Evolutionary conservation across 2,329 filamentous ascomycete genomes (phyloP), one percentile per base, ranked within the genome.

Genomic region (Sporothrix inflata): DNA sequence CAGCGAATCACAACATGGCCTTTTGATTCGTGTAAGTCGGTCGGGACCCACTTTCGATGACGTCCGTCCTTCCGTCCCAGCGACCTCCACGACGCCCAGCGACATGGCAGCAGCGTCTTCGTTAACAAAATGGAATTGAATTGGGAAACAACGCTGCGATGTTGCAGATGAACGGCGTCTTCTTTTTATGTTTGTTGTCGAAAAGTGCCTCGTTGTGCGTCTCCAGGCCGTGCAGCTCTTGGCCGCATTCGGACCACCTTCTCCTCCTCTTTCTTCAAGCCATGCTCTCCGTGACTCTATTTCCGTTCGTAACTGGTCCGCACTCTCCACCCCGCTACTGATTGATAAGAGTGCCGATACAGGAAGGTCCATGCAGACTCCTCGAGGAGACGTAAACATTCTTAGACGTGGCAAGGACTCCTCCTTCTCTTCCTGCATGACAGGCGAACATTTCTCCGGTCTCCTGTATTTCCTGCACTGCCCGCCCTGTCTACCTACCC

Each of bases 1-100:
- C 53, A 3, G 42, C 53, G 55, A 51, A 70, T 70, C 24, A 61
- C 68, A 70, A 70, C 68, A 63, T 61, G 16, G 12, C 14, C 11
- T 53, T 40, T 53, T 69, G 65, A 27, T 38, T 51, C 45, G 47
- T 69, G 34, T 55, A 45, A 65, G 60, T 65, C 38, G 34, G 14
- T 12, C 4, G 14, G 60, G 60, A 38, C 60, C 60, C 60, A 65
- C 57, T 63, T 42, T 42, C 11, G 30, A 34, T n/a, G 51, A 55
- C 51, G 51, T 51, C 16, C 6, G 5, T 53, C 51, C 21, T 53
- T 27, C 8, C 51, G 38, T 40, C 38, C 38, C 38, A 40, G 38
- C 5, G 30, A 60, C 53, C 53, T 38, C 53, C 27, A n/a, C 16
- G 4, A 34, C 16, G 16, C 24, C 11, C 53, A 55, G 24, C 53